A percentile compares a stretch with the other conserved stretches of the same genome.
Conservation (phyloP, 2,329 filamentous ascomycete species). For the Didymella pomorum region DNA sequence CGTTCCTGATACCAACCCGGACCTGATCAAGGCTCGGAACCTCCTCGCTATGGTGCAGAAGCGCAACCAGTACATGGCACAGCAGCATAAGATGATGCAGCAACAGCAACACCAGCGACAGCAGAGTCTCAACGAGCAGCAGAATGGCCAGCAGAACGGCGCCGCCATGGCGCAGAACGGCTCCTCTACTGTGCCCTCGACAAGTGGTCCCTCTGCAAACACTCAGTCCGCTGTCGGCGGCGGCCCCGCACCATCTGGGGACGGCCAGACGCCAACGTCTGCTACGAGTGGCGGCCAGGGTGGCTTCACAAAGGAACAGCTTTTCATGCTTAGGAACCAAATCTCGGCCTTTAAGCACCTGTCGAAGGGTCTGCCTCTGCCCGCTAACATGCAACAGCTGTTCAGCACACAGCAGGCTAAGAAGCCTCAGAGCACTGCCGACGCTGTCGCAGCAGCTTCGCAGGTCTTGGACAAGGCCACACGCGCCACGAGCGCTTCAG, state of each 20-base stretch:
- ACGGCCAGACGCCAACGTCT: conserved; percentile 49
- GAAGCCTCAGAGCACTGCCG: conserved; percentile 52
- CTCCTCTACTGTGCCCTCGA: conserved; percentile 30
- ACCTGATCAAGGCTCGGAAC: conserved; percentile 82
- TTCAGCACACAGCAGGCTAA: conserved; percentile 79
- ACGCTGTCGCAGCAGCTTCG: conserved; percentile 54
- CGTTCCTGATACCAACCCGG: conserved; percentile 81
- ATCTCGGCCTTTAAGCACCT: conserved; percentile 92
- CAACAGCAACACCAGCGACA: conserved; percentile 64
- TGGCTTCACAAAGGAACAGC: conserved; percentile 68
- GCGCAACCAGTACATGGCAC: conserved; percentile 59
- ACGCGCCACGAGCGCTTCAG: conserved; percentile 50
- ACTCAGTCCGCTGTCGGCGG: conserved; percentile 37
- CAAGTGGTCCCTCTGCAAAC: conserved; percentile 34
- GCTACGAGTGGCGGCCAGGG: conserved; percentile 33
- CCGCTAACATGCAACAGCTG: conserved; percentile 78
- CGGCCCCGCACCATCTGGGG: conserved; percentile 47
- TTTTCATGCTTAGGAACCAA: conserved; percentile 80
- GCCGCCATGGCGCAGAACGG: conserved; percentile 52
- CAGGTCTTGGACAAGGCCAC: conserved; percentile 63
- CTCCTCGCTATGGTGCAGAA: conserved; percentile 77
- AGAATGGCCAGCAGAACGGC: conserved; percentile 61
- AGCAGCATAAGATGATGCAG: conserved; percentile 52
- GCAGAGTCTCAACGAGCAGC: conserved; percentile 60
- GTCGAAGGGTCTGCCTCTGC: conserved; percentile 85